Evolutionary conservation across 768 basidiomycete genomes (phyloP).

Genomic region (Boletus fagicola): DNA sequence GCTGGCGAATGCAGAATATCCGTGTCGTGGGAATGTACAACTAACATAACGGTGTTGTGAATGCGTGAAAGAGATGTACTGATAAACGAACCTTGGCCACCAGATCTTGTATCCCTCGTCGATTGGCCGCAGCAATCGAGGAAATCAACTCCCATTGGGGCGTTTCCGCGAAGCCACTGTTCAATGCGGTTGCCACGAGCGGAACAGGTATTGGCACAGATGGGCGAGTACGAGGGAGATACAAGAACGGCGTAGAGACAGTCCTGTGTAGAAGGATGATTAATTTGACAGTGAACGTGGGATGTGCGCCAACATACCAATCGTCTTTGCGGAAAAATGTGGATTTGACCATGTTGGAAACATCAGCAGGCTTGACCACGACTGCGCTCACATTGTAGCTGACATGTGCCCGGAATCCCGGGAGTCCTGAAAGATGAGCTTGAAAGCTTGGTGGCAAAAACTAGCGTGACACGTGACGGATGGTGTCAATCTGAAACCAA

Average conservation of each 20-base stretch:
- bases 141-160: slow-evolving; percentile 51
- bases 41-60: slow-evolving; percentile 19
- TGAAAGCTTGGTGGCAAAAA: slow-evolving; percentile 69
- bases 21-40: slow-evolving; percentile 58
- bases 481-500: neutral
- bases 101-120: slow-evolving; percentile 40
- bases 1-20: slow-evolving; percentile 53
- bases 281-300: neutral
- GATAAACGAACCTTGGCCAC: slow-evolving; percentile 27
- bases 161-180: slow-evolving; percentile 42
- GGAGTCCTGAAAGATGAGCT: slow-evolving; percentile 65
- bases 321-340: slow-evolving; percentile 52
- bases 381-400: slow-evolving; percentile 58
- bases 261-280: slow-evolving; percentile 35
- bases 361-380: slow-evolving; percentile 47
- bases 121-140: slow-evolving; percentile 42
- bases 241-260: slow-evolving; percentile 60
- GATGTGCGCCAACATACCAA: slow-evolving; percentile 41
- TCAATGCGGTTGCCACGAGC: slow-evolving; percentile 29
- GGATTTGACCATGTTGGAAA: slow-evolving; percentile 48
- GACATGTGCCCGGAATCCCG: slow-evolving; percentile 67
- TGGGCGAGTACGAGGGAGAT: slow-evolving; percentile 66
- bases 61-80: neutral
- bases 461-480: slow-evolving; percentile 34
- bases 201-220: slow-evolving; percentile 49